Evolutionary conservation across 108 stramenopile genomes (phyloP), one percentile per base, ranked within the genome.

Genomic region (Cyclotella choctawhatcheeana): DNA sequence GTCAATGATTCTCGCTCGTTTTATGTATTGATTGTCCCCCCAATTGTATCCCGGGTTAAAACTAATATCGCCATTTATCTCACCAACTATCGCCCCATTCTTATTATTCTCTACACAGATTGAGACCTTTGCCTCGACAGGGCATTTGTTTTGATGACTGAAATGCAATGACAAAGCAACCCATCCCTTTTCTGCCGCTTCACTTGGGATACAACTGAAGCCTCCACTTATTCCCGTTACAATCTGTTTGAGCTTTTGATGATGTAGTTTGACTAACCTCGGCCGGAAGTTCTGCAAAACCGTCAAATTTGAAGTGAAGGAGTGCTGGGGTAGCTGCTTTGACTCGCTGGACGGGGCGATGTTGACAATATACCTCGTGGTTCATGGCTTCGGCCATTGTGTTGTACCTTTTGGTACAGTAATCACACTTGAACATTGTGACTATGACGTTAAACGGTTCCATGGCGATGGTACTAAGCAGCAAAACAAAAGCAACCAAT

Each of bases 1-100:
- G 35, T 67, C 35, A 18, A 67, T 5, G 26, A 67, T 48, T 45
- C 30, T 24, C n/a, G 45, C 45, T 1, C 63, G 25, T 64, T 29
- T 64, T 25, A 63, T 63, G 20, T 24, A 21, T n/a, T 40, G 37
- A 6, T 12, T 6, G 6, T 6, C 6, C 37, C 37, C 6, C 6
- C 12, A 40, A 12, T 8, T 40, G 37, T n/a, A 40, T n/a, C n/a
- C n/a, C n/a, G 12, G 12, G 37, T 40, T 12, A 40, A 40, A 40
- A 6, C 37, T 12, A 6, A 6, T 10, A 40, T 6, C 37, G 12
- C 18, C 17, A n/a, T n/a, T 10, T n/a, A n/a, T 4, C 6, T 12
- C 12, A 12, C 12, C 12, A 10, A 12, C 6, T 10, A 6, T 40
- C 8, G 37, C 12, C 12, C 37, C 37, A 40, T n/a, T n/a, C n/a